Conservation (phyloP, 306 rosid species). For the Acmispon strigosus region DNA sequence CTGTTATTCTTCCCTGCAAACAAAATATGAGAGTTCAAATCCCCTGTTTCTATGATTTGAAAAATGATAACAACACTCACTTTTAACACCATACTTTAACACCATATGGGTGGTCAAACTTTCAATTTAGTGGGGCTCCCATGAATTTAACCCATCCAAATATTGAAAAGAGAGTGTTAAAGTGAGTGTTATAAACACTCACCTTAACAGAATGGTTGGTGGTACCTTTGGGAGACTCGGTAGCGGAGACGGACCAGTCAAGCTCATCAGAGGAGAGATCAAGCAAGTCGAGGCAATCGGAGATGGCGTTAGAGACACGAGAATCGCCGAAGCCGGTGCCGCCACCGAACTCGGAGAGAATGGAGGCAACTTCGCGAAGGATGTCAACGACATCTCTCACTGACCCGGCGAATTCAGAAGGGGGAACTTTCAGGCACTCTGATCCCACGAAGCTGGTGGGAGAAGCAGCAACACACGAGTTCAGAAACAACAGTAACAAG, state of each 20-base stretch:
- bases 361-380: slow-evolving; percentile 37
- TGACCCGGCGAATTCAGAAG: slow-evolving; percentile 45
- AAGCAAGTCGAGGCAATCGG: slow-evolving; percentile 78
- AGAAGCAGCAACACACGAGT: neutral
- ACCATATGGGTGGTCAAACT: too few species aligned
- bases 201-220: too few species aligned
- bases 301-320: slow-evolving; percentile 62
- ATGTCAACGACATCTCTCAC: slow-evolving; percentile 29
- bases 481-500: neutral
- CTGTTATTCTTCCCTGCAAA: slow-evolving; percentile 57
- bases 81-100: too few species aligned
- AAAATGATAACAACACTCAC: too few species aligned
- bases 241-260: slow-evolving; percentile 56
- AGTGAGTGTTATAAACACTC: too few species aligned
- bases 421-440: slow-evolving; percentile 41
- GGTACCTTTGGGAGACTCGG: slow-evolving; percentile 51
- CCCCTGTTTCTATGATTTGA: too few species aligned
- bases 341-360: slow-evolving; percentile 42
- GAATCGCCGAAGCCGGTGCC: slow-evolving; percentile 37
- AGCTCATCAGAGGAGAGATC: slow-evolving; percentile 59
- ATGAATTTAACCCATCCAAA: too few species aligned
- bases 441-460: neutral
- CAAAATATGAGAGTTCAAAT: neutral
- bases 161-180: too few species aligned
- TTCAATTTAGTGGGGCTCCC: too few species aligned